Evolutionary conservation across 2,329 filamentous ascomycete genomes (phyloP).

Genomic region (Xylariales sp.): DNA sequence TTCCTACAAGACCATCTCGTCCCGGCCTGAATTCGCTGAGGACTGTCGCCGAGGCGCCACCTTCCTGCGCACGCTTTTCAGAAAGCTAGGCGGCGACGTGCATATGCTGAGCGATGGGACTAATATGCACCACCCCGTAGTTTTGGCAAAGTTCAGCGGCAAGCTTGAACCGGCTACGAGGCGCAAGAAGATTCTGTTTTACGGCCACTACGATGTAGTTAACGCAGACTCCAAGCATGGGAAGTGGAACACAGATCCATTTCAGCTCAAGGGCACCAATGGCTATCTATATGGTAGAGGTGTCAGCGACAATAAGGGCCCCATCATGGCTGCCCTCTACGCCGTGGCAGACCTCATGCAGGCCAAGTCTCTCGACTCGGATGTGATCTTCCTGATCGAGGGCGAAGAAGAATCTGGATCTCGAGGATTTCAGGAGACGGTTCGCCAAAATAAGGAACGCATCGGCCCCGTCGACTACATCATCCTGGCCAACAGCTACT

Average conservation of each 20-base stretch:
- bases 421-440: conserved; percentile 80
- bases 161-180: conserved; percentile 61
- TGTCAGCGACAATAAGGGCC: conserved; percentile 97
- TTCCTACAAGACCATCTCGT: conserved; percentile 87
- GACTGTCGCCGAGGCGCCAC: conserved; percentile 92
- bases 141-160: conserved; percentile 81
- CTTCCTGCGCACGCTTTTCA: conserved; percentile 85
- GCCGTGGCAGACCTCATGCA: conserved; percentile 86
- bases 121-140: conserved; percentile 77
- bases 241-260: conserved; percentile 86
- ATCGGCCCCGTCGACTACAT: conserved; percentile 95
- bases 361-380: conserved; percentile 76
- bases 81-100: conserved; percentile 82
- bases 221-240: conserved; percentile 76
- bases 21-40: conserved; percentile 77
- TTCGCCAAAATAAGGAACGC: conserved; percentile 72
- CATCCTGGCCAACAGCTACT: conserved; percentile 94
- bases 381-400: conserved; percentile 92
- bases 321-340: conserved; percentile 89
- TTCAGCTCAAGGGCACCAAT: conserved; percentile 82
- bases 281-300: conserved; percentile 93
- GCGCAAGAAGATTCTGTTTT: conserved; percentile 88
- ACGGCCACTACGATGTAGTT: conserved; percentile 97
- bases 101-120: conserved; percentile 84
- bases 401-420: conserved; percentile 96